A percentile compares a stretch with the other conserved stretches of the same genome.
Conservation (phyloP, 176 grass and related monocot genomes). For the Calamus simplicifolius region DNA sequence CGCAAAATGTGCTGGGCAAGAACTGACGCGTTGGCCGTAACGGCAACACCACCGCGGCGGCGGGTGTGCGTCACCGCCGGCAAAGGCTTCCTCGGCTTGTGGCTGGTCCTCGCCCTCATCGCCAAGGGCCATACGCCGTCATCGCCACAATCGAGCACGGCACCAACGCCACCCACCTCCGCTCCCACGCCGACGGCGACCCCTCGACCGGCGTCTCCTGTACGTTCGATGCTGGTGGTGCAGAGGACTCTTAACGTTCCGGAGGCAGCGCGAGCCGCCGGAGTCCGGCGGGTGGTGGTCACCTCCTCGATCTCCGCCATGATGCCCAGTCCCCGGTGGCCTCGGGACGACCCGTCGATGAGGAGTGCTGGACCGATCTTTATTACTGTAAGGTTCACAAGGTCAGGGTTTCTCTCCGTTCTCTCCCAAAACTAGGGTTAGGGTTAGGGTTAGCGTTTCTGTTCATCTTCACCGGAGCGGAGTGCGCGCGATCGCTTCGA, state of each 20-base stretch:
- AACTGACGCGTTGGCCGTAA: neutral
- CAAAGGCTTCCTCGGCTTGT: conserved; percentile 15
- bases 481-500: no score
- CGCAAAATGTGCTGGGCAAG: no score
- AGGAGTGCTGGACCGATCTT: conserved; percentile 11
- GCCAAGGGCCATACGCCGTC: conserved; percentile 11
- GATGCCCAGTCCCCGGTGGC: conserved; percentile 10
- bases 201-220: conserved; percentile 7
- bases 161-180: conserved; percentile 7
- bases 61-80: conserved; percentile 15
- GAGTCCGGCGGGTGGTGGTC: conserved; percentile 1
- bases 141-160: neutral
- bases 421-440: neutral
- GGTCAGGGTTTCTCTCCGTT: neutral
- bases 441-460: neutral
- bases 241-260: conserved; percentile 14
- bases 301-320: conserved; percentile 19
- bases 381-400: conserved; percentile 8
- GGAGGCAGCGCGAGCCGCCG: conserved; percentile 4
- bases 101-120: conserved; percentile 16
- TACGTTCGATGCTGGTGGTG: neutral
- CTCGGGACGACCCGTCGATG: conserved; percentile 1
- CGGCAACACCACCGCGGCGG: neutral
- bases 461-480: no score
- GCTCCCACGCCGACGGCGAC: neutral